Evolutionary conservation across 116 monocot species (phyloP), one percentile per base, ranked within the genome.

Genomic region (Zostera marina): DNA sequence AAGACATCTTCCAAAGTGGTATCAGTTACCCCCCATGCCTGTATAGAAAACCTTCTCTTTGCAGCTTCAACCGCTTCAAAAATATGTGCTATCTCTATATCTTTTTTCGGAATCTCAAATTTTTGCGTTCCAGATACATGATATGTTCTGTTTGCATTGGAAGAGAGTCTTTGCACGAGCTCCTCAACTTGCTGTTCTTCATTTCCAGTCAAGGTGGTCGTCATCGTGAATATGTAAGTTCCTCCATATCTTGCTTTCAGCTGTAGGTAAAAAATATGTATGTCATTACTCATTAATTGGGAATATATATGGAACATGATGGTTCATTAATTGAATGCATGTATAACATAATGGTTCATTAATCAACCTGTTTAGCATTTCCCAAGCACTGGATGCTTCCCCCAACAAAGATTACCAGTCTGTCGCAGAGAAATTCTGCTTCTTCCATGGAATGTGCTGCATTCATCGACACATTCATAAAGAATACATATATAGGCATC

Each of bases 361-460:
- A 83, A 1, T 32, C 32, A 32, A 32, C 89, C 76, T 89, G 78
- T 65, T 70, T 79, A 0, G 85, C 79, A 60, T 73, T 81, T 24
- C 90, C 90, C 57, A 90, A 69, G 70, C 84, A 90, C 60, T 81
- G 84, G 60, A 84, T 58, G 58, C 66, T 77, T 52, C 90, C 90
- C 55, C 74, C 76, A 0, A 81, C 84, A 23, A 90, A 74, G 21
- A 84, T 79, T 44, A 79, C 76, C 11, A 90, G n/a, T 19, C 84
- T 62, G 47, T 90, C 90, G 42, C 90, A 90, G 38, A 90, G 68
- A 40, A 70, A 65, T 59, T 90, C 89, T 47, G 89, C 81, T 42
- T 90, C 90, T 74, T 90, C 90, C 90, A 90, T 90, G 54, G 90
- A 84, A 66, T 90, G 90, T 48, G 90, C 87, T 87, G 71, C 12